Base-by-base conservation (phyloP, 768 basidiomycete species). In the Boletus subcaerulescens region DNA sequence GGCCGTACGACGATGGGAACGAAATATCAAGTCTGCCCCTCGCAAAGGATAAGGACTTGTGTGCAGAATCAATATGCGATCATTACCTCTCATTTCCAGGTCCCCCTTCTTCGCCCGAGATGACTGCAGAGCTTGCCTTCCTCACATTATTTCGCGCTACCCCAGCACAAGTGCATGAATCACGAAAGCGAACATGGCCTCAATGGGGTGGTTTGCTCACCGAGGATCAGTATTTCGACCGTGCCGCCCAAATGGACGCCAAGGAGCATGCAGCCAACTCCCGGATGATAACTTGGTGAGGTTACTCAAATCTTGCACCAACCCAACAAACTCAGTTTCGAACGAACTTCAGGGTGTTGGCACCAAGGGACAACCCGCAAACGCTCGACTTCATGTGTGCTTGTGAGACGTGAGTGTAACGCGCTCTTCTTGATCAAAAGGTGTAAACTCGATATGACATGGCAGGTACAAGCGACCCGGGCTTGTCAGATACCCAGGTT, bases 351-450 rank as follows among this genome's bases (percentile, higher is more conserved):
- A 86, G 85, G 85, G 79, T 87, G 9, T 70, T 87, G 14, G 82
- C 79, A 32, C 80, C 79, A 2, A 72, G 83, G 45, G 71, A 73
- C 45, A 66, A 81, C 51, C 79, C 83, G 0, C 66, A 69, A 5
- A 77, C 81, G 3, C 57, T 84, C 5, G 75, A 82, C 48, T 86
- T 85, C 61, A 65, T 80, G 61, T 84, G 78, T 60, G 77, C 84
- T 18, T 85, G 84, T 61, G 80, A 83, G 71, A 85, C 82, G 86
- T 86, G 60, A 62, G 77, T 73, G 5, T 17, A 15, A 3, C 24
- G 14, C 11, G 15, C 31, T n/a, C 2, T 52, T 51, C 26, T 50
- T 40, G n/a, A 49, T 51, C 12, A 13, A 33, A 52, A 50, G 22
- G 36, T 58, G 24, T 8, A 12, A 17, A 46, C 4, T 45, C 14